Evolutionary conservation across 305 asterid genomes (phyloP), one percentile per base, ranked within the genome.

Genomic region (Andrographis paniculata): DNA sequence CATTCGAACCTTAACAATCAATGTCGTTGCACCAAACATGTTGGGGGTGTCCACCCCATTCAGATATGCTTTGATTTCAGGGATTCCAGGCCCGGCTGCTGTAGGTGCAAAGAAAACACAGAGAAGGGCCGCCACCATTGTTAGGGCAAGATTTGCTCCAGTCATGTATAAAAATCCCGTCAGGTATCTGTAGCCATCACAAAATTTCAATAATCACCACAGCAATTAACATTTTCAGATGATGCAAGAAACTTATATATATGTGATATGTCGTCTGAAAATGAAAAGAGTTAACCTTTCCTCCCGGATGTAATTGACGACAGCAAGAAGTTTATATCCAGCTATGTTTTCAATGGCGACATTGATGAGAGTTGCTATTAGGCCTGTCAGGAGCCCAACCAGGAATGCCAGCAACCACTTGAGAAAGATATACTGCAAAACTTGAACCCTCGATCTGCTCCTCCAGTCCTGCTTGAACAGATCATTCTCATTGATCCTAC

Each of bases 21-120:
- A 70, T 14, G 80, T 65, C 5, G 88, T 58, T 17, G 97, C 97
- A 21, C 97, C 97, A 39, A 69, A 81, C 95, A 87, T 87, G 46
- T 84, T 56, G 6, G 95, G 92, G 18, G 92, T 87, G 63, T 87
- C 95, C 5, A 84, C 77, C 49, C 97, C 97, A 65, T 84, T 87
- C 14, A 87, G 78, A 72, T 84, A 87, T 48, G 97, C 97, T 65
- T 87, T 87, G 39, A 84, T 87, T 58, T 87, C 94, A 17, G 95
- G 92, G 48, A 84, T 84, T 44, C 97, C 97, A 30, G 97, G 95
- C 14, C 97, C 97, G n/a, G 97, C 94, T 51, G 95, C 97, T 20
- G 92, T 81, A 1, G 97, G 97, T 44, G 97, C 97, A 52, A 84
- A 87, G 54, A 53, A 77, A 19, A 87, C 92, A 45, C 84, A 71